Base-by-base conservation (phyloP, 768 basidiomycete species). In the Xerocomellus amylosporus region DNA sequence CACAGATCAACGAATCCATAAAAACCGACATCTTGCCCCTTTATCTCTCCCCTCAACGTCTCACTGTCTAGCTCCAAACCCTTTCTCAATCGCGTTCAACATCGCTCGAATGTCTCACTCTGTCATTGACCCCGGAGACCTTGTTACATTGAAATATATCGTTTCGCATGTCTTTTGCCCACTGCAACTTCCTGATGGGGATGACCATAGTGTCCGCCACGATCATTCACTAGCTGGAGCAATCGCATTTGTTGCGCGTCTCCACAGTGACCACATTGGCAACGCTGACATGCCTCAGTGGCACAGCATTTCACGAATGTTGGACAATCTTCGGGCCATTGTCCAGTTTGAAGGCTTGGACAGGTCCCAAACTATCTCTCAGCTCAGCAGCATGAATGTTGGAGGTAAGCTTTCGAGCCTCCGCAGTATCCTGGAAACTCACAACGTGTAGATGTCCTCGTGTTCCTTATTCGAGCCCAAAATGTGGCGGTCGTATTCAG, bases 401-500 rank as follows among this genome's bases (percentile, higher is more conserved):
- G 59, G 61, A 51, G 69, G 66, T 69, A 58, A 47, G 56, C 4
- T 28, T 12, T 17, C 13, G 5, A 10, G 1, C 8, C 8, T 46
- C 8, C 2, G 4, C 2, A 2, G 4, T 33, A 36, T 30, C 12
- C 2, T n/a, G 6, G 13, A 13, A 40, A 24, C 49, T 63, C 20
- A 63, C 7, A 13, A 5, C 8, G 0, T 22, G 5, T 12, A 81
- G 81, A 74, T 49, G 61, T 70, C 8, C 51, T 76, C 5, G 64
- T 67, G n/a, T 67, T 78, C 38, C 70, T 69, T 5, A 69, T 83
- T 31, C 67, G 65, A 22, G 71, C 73, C 0, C 82, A 83, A 52
- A 83, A 83, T 45, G 79, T 77, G 4, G 78, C 71, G 10, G 51
- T 83, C 4, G 62, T 82, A 10, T 57, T 79, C 19, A 71, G 77